Percentiles rank a stretch among this genome's conserved stretches.
Evolutionary conservation across 441 rosid genomes (phyloP).

Genomic region (Erysimum pusillum): DNA sequence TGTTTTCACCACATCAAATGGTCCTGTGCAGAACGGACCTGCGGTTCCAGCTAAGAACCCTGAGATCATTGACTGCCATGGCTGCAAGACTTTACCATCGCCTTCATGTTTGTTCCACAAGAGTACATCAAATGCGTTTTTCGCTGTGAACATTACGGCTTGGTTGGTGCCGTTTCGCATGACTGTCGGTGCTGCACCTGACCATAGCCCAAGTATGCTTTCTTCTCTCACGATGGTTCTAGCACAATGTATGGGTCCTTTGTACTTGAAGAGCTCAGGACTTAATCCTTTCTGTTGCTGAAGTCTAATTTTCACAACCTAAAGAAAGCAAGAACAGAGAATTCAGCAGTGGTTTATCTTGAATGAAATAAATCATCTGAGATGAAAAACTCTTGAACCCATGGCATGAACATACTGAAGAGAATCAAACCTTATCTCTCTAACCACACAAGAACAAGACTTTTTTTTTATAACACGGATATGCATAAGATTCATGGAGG

Average conservation of each 20-base stretch:
- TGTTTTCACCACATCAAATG: slow-evolving; percentile 95
- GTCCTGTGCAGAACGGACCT: slow-evolving; percentile 94
- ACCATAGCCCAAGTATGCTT: slow-evolving; percentile 84
- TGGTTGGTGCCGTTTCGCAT: slow-evolving; percentile 98
- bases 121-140: slow-evolving; percentile 79
- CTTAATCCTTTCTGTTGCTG: slow-evolving; percentile 92
- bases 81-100: slow-evolving; percentile 80
- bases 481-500: slow-evolving; percentile 11
- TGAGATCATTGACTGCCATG: slow-evolving; percentile 97
- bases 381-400: slow-evolving; percentile 5
- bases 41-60: slow-evolving; percentile 96
- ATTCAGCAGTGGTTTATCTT: slow-evolving; percentile 5
- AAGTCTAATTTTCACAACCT: slow-evolving; percentile 95
- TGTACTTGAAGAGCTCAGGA: slow-evolving; percentile 80
- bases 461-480: not conserved
- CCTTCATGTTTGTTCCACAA: slow-evolving; percentile 97
- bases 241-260: slow-evolving; percentile 93
- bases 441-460: slow-evolving; percentile 16
- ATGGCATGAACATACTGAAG: not conserved
- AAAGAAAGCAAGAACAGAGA: slow-evolving; percentile 25
- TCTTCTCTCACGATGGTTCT: slow-evolving; percentile 73
- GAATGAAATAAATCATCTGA: not conserved
- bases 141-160: slow-evolving; percentile 95
- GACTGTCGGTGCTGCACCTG: slow-evolving; percentile 95
- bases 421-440: not conserved